Conservation (phyloP, 2,329 filamentous ascomycete genomes). For the Microsporum audouinii region DNA sequence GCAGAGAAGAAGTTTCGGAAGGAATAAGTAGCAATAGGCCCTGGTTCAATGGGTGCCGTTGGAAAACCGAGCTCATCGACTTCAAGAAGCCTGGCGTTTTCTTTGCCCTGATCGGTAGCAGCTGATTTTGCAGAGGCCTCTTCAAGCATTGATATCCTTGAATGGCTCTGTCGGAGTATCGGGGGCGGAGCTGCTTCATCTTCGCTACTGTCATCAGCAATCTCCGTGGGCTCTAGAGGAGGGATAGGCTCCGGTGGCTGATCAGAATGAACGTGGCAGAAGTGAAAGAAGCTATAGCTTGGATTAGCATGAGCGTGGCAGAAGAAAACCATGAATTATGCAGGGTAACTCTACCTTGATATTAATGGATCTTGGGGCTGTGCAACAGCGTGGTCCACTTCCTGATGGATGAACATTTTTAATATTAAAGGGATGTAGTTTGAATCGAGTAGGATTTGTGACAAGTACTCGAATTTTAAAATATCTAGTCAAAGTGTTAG, state of each 20-base stretch:
- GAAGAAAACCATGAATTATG: background rate
- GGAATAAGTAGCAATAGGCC: slow-evolving; percentile 71
- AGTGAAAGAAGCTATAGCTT: slow-evolving; percentile 66
- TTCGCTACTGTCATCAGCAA: slow-evolving; percentile 33
- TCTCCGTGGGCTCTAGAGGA: slow-evolving; percentile 25
- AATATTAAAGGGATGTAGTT: slow-evolving; percentile 89
- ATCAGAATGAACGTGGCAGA: slow-evolving; percentile 65
- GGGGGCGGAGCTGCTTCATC: slow-evolving; percentile 75
- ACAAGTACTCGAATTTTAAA: slow-evolving; percentile 90
- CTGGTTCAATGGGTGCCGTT: slow-evolving; percentile 53
- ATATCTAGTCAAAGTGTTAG: slow-evolving; percentile 49
- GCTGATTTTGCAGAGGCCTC: slow-evolving; percentile 16
- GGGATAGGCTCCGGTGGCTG: slow-evolving; percentile 36
- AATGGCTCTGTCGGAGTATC: slow-evolving; percentile 52
- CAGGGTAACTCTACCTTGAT: slow-evolving; percentile 49
- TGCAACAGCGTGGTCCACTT: slow-evolving; percentile 80
- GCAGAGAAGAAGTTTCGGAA: slow-evolving; percentile 90
- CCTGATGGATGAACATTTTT: slow-evolving; percentile 88
- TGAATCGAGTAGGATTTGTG: slow-evolving; percentile 82
- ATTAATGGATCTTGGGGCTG: slow-evolving; percentile 73
- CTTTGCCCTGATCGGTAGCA: slow-evolving; percentile 10
- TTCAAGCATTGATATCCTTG: slow-evolving; percentile 23
- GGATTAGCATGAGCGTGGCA: slow-evolving; percentile 13
- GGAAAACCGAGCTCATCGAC: slow-evolving; percentile 86
- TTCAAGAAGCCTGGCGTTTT: slow-evolving; percentile 31